Conservation (phyloP, 306 rosid species). For the Trichosanthes truncata region DNA sequence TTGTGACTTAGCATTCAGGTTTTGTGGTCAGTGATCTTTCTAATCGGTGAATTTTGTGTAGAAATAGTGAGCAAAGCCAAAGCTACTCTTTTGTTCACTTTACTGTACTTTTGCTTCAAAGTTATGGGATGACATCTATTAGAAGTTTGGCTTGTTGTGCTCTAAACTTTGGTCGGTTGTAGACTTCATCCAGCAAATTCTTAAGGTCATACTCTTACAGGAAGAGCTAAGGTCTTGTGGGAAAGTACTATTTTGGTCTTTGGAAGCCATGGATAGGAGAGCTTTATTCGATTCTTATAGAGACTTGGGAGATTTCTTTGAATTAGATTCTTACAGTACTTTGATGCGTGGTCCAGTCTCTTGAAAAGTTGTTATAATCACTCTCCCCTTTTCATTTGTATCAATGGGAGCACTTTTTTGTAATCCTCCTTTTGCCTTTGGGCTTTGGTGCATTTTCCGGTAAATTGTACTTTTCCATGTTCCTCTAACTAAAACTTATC, state of each 20-base stretch:
- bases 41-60: background rate
- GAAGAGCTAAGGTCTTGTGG: background rate
- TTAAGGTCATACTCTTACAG: background rate
- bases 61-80: background rate
- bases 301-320: background rate
- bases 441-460: background rate
- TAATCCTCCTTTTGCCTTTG: background rate
- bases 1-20: background rate
- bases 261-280: background rate
- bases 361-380: background rate
- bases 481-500: background rate
- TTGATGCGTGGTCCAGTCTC: background rate
- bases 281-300: background rate
- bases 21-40: background rate
- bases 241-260: background rate
- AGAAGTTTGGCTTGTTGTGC: background rate
- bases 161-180: background rate
- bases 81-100: background rate
- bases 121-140: background rate
- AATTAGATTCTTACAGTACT: background rate
- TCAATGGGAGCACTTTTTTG: background rate
- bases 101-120: background rate
- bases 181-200: background rate
- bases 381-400: background rate
- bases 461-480: background rate